These are phyloP conservation scores for Plantago ovata DNA, from an alignment of 257 asterid genomes.

Conservation along the genomic window DNA sequence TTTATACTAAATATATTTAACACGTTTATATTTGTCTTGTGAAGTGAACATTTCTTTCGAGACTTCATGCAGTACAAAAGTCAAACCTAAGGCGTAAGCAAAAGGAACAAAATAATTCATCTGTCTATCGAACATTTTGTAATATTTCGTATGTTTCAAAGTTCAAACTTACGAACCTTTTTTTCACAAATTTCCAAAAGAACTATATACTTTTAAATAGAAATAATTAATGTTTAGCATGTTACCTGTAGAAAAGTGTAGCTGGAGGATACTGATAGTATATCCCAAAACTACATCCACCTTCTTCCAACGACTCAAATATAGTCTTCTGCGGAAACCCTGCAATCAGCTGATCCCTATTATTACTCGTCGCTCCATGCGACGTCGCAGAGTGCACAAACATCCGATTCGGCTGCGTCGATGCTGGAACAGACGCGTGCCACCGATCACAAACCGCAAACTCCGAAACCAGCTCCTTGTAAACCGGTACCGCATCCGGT, in stretches of 20 bases:
- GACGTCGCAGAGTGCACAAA: constrained; percentile 74
- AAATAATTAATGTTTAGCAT: neutral
- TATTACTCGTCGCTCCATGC: constrained; percentile 44
- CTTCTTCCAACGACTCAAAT: constrained; percentile 62
- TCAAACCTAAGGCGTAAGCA: too few relatives aligned
- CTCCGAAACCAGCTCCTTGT: constrained; percentile 46
- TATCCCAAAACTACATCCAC: constrained; percentile 51
- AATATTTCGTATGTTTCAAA: too few relatives aligned
- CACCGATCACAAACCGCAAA: constrained; percentile 75
- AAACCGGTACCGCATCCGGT: constrained; percentile 52
- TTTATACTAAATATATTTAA: too few relatives aligned
- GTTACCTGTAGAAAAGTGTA: constrained; percentile 54
- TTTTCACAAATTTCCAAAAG: too few relatives aligned
- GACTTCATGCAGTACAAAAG: too few relatives aligned
- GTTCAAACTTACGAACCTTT: too few relatives aligned
- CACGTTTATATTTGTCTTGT: too few relatives aligned
- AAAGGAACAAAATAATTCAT: too few relatives aligned
- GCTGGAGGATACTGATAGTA: constrained; percentile 68
- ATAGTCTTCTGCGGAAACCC: constrained; percentile 76
- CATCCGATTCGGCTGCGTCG: constrained; percentile 74
- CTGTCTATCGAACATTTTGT: too few relatives aligned
- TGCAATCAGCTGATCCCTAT: constrained; percentile 28
- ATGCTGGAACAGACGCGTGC: constrained; percentile 73
- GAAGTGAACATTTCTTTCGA: too few relatives aligned
- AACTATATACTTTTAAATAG: too few relatives aligned